A percentile compares a stretch with the other conserved stretches of the same genome.
These are phyloP conservation scores for Fomitopsis serialis DNA, from an alignment of 768 basidiomycete genomes.

Conservation along the genomic window DNA sequence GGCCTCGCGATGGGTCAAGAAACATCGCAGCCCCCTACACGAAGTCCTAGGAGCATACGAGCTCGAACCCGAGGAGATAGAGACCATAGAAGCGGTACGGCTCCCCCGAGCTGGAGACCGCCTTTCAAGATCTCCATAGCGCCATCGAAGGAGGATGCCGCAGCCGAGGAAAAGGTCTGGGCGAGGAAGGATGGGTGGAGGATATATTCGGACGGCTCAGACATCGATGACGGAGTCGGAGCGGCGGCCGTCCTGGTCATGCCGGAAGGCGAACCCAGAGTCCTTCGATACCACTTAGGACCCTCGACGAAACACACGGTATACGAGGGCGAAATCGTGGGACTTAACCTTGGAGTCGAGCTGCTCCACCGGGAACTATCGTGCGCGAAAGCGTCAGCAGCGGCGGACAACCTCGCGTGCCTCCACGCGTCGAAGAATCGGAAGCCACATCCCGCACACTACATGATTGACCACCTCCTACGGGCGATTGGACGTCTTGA, in stretches of 20 bases:
- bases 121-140: not conserved
- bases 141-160: no score
- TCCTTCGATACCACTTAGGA: no score
- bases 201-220: constrained; percentile 27
- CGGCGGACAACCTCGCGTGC: constrained; percentile 7
- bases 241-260: constrained; percentile 27
- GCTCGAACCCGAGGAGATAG: constrained; percentile 7
- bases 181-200: not conserved
- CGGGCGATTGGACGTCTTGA: not conserved
- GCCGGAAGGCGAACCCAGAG: no score
- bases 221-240: no score
- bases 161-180: constrained; percentile 1
- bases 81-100: constrained; percentile 13
- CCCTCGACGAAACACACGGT: no score
- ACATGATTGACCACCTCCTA: constrained; percentile 6
- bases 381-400: constrained; percentile 5
- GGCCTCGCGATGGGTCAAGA: constrained; percentile 8
- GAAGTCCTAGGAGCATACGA: constrained; percentile 12
- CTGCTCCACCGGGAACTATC: no score
- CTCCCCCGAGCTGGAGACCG: constrained; percentile 8
- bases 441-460: not conserved
- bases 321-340: no score
- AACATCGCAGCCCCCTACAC: constrained; percentile 19
- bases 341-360: no score
- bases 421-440: not conserved